phyloP scores from a whole-genome alignment of 1,284 basidiomycete species.

The Papiliotrema laurentii region DNA sequence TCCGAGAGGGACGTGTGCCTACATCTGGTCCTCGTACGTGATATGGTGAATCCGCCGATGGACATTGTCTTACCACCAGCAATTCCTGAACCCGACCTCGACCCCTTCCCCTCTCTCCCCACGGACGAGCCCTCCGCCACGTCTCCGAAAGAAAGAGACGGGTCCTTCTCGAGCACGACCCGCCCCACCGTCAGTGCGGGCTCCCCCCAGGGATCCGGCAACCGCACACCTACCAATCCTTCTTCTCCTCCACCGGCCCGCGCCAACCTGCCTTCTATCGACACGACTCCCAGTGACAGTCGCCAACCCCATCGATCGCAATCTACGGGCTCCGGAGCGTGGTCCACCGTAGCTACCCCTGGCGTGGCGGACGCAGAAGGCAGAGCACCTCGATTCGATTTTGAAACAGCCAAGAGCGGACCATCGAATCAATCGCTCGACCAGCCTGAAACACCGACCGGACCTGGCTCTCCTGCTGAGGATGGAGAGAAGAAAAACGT shows the following conservation, averaged over 20 bases:
- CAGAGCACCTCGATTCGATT: slow-evolving; percentile 18
- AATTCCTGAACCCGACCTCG: slow-evolving; percentile 21
- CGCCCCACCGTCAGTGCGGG: slow-evolving; percentile 16
- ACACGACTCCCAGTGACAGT: slow-evolving; percentile 4
- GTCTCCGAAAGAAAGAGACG: slow-evolving; percentile 1
- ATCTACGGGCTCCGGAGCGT: slow-evolving; percentile 24
- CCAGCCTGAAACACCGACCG: slow-evolving; percentile 3
- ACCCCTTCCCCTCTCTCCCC: slow-evolving; percentile 22
- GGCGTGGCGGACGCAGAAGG: slow-evolving; percentile 33
- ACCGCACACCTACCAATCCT: slow-evolving; percentile 2
- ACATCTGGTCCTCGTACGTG: slow-evolving; percentile 44
- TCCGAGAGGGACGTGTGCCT: slow-evolving; percentile 43
- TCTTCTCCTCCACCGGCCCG: slow-evolving; percentile 13
- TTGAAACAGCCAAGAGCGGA: slow-evolving; percentile 2
- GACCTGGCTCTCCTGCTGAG: neutral
- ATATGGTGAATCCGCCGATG: neutral
- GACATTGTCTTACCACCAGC: slow-evolving; percentile 15
- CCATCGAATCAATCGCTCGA: slow-evolving; percentile 12
- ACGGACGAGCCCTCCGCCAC: slow-evolving; percentile 10
- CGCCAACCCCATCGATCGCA: slow-evolving; percentile 10
- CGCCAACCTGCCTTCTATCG: slow-evolving; percentile 15
- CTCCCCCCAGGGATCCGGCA: slow-evolving; percentile 12
- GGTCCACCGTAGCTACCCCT: slow-evolving; percentile 46
- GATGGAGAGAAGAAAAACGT: slow-evolving; percentile 37
- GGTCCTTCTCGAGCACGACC: slow-evolving; percentile 17